A percentile compares a stretch with the other conserved stretches of the same genome.
Conservation (phyloP, 352 stramenopile species). For the Pythium dissimile region DNA sequence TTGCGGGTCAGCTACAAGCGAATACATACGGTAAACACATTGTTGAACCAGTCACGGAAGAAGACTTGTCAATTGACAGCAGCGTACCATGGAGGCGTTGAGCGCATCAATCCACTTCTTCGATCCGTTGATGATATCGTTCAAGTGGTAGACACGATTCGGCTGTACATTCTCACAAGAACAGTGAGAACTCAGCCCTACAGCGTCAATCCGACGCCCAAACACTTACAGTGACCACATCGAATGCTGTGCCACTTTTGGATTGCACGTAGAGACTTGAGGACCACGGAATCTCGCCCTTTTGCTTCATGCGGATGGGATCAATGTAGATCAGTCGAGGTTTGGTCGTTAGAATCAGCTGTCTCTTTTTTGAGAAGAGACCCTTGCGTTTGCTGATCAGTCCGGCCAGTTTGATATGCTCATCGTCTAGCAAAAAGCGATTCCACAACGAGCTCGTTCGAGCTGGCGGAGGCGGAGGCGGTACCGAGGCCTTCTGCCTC, state of each 20-base stretch:
- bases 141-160: constrained; percentile 86
- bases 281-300: constrained; percentile 87
- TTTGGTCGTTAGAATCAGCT: constrained; percentile 84
- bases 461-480: constrained; percentile 45
- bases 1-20: constrained; percentile 11
- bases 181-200: no score
- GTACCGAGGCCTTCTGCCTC: constrained; percentile 65
- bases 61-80: no score
- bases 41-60: no score
- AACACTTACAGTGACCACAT: constrained; percentile 73
- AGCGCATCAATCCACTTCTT: constrained; percentile 90
- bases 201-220: neutral
- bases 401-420: constrained; percentile 82
- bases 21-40: neutral
- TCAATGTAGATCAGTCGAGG: constrained; percentile 90
- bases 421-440: constrained; percentile 83
- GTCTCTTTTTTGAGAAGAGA: constrained; percentile 86
- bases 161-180: constrained; percentile 36
- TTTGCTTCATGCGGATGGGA: constrained; percentile 88
- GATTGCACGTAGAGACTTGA: constrained; percentile 81
- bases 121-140: constrained; percentile 84
- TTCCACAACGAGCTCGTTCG: constrained; percentile 83
- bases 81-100: constrained; percentile 61
- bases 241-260: constrained; percentile 81
- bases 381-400: constrained; percentile 88